A percentile compares a stretch with the other conserved stretches of the same genome.
Evolutionary conservation across 192 early-diverging fungal genomes (phyloP).

Genomic region (Linnemannia zychae): DNA sequence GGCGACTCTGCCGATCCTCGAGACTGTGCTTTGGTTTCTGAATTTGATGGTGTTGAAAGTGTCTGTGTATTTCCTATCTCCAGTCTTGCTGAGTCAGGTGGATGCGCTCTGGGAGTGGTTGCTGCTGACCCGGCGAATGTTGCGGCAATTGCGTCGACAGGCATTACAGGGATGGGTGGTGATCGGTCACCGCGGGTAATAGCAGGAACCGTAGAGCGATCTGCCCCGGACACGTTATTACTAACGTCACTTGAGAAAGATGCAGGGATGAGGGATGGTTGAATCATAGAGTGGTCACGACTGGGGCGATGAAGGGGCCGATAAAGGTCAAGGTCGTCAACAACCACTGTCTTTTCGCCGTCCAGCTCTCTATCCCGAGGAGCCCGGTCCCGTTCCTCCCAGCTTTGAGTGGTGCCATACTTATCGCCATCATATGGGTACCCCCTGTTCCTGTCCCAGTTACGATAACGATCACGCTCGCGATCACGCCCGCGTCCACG

Average conservation of each 20-base stretch:
- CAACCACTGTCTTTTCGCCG: not conserved
- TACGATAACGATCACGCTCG: conserved; percentile 23
- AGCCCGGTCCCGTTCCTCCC: conserved; percentile 26
- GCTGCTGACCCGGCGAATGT: not conserved
- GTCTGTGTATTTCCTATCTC: not conserved
- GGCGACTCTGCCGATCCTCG: not conserved
- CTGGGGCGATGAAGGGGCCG: conserved; percentile 13
- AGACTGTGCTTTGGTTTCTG: not conserved
- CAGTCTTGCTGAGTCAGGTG: not conserved
- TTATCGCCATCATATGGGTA: conserved; percentile 11
- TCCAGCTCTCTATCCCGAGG: conserved; percentile 22
- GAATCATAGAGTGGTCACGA: conserved; percentile 18
- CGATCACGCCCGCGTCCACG: conserved; percentile 19
- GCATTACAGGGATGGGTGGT: not conserved
- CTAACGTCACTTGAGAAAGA: not conserved
- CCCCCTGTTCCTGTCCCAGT: conserved; percentile 19
- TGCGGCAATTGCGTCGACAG: not conserved
- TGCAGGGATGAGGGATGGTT: not conserved
- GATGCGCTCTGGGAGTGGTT: not conserved
- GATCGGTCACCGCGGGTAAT: not conserved
- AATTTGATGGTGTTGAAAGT: not conserved
- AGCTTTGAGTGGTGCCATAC: not conserved
- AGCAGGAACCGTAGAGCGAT: not conserved
- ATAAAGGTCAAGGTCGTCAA: conserved; percentile 15
- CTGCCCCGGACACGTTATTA: not conserved